Base-by-base conservation (phyloP, 129 eudicot species). In the Solidago caesia region DNA sequence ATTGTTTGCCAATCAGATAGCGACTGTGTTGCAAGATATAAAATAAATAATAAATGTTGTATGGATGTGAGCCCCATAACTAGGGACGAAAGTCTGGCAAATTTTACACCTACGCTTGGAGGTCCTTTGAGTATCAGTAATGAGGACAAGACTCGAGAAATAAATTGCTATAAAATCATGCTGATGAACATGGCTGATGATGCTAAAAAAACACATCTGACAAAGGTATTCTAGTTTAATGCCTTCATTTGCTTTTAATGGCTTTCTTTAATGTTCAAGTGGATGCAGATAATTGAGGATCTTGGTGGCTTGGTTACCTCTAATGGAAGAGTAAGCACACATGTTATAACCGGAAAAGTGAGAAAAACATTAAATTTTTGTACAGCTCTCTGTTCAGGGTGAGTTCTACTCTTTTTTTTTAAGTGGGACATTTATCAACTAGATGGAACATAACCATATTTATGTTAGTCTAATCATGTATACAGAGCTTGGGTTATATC, bases 341-440 rank as follows among this genome's bases (percentile, higher is more conserved):
- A 93, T 82, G 85, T 93, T 16, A 77, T 93, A 79, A 86, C 96
- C 5, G 96, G 98, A 65, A 86, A 88, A 90, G 96, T 85, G 33
- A 84, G 98, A 75, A 84, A 82, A 76, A 90, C 98, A n/a, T 67
- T 86, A 47, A 93, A 93, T 56, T 90, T 93, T 85, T 93, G 98
- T 80, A 83, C 85, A 8, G 98, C 96, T 80, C 96, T 93, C 67
- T 90, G 98, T 71, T 88, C 96, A 79, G 96, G 98, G 98, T 93
- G 16, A 81, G 96, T 79, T 79, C 53, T 68, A 51, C 49, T 56
- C 52, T 5, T 9, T 21, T 21, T 67, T 45, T 67, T 12, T 56
- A 75, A 47, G 39, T 33, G 39, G 2, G 3, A 33, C 39, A 33
- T 33, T 33, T 33, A 55, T 3, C 60, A 2, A 1, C 27, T 8